These are phyloP conservation scores for Neopestalotiopsis rosae DNA, from an alignment of 2,329 filamentous ascomycete species.

Conservation along the genomic window DNA sequence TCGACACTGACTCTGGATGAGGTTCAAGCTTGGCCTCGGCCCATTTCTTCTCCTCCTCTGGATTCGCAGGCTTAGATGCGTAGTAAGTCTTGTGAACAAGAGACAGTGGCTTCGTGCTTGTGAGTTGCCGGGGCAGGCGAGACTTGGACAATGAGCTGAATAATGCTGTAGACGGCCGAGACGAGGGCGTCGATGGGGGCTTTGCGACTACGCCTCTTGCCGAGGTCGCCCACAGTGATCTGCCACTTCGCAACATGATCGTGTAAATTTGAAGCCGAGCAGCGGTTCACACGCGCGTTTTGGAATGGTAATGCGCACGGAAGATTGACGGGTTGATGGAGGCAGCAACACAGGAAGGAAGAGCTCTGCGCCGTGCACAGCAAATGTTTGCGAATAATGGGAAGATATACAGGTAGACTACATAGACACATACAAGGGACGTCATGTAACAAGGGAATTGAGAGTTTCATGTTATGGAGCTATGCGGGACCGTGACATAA, in stretches of 20 bases:
- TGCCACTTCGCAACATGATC: constrained; percentile 35
- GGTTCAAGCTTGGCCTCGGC: constrained; percentile 61
- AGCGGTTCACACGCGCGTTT: not conserved
- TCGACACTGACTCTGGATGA: constrained; percentile 65
- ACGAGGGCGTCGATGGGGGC: constrained; percentile 21
- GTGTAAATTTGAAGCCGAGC: not conserved
- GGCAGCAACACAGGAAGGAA: not conserved
- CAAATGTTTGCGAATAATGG: no score
- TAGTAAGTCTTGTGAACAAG: constrained; percentile 30
- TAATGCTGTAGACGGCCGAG: constrained; percentile 15
- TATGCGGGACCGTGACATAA: constrained; percentile 5
- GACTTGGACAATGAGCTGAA: constrained; percentile 3
- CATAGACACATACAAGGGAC: not conserved
- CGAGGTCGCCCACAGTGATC: constrained; percentile 28
- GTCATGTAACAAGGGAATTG: not conserved
- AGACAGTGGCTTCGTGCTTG: constrained; percentile 16
- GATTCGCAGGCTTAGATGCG: constrained; percentile 51
- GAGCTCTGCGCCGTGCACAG: not conserved
- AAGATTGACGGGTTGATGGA: not conserved
- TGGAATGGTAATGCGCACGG: not conserved
- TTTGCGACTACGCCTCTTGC: constrained; percentile 23
- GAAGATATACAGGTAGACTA: no score
- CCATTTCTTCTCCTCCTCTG: constrained; percentile 60
- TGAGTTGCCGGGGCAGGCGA: constrained; percentile 6
- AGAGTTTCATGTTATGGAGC: not conserved